phyloP scores from a whole-genome alignment of 1,139 yeast species.

The Saccharomyces pastorianus region DNA sequence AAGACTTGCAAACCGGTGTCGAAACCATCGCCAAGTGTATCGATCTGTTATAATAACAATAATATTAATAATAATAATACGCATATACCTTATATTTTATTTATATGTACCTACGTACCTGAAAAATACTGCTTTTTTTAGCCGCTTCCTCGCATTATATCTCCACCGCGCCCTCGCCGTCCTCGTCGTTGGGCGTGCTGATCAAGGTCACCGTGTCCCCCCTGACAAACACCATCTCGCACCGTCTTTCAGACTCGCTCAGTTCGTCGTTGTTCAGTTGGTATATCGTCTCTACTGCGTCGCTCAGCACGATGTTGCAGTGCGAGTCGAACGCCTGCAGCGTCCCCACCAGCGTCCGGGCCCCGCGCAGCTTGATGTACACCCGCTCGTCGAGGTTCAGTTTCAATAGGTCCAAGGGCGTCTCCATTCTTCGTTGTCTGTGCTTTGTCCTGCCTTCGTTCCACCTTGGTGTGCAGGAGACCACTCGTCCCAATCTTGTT shows the following conservation, averaged over 20 bases:
- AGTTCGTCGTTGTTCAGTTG: constrained; percentile 39
- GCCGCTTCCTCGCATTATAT: not conserved
- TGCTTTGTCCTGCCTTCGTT: not conserved
- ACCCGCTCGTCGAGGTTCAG: constrained; percentile 82
- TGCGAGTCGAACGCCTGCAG: constrained; percentile 95
- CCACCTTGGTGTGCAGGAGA: not conserved
- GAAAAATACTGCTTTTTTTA: not conserved
- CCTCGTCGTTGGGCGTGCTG: constrained; percentile 40
- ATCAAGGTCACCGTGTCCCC: constrained; percentile 90
- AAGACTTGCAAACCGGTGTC: constrained; percentile 76
- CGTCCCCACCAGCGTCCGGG: constrained; percentile 83
- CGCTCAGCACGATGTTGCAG: constrained; percentile 91
- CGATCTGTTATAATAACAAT: not conserved
- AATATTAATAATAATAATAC: not conserved
- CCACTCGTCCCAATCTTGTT: too few relatives aligned
- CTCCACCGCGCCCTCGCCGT: constrained; percentile 11
- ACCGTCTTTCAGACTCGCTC: constrained; percentile 48
- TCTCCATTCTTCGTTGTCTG: constrained; percentile 32
- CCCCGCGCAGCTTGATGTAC: constrained; percentile 89
- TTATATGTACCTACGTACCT: not conserved
- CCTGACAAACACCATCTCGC: constrained; percentile 90
- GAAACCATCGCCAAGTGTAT: constrained; percentile 53
- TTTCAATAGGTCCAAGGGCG: constrained; percentile 81
- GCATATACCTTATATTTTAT: not conserved
- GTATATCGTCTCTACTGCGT: constrained; percentile 79